phyloP scores from a whole-genome alignment of 106 monocot genomes.

The Apostasia ramifera region DNA sequence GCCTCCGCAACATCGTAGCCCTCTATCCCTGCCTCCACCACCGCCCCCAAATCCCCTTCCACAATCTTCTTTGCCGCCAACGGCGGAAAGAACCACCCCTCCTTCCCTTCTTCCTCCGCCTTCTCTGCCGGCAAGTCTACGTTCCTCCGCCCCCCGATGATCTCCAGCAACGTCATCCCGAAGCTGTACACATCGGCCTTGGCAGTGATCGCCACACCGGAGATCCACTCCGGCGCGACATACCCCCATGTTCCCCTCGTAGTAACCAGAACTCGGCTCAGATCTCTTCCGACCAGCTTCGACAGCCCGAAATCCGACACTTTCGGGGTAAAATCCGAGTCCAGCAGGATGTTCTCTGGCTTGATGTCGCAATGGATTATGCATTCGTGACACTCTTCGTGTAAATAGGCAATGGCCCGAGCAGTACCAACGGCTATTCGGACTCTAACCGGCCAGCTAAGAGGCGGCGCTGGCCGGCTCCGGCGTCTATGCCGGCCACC shows the following conservation, averaged over 20 bases:
- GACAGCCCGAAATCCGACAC: slow-evolving; percentile 61
- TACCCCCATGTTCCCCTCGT: slow-evolving; percentile 60
- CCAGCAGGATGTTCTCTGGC: slow-evolving; percentile 63
- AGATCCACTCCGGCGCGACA: slow-evolving; percentile 70
- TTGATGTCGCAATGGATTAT: slow-evolving; percentile 69
- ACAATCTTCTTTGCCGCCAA: slow-evolving; percentile 40
- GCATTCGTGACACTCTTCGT: slow-evolving; percentile 54
- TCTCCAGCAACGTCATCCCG: slow-evolving; percentile 61
- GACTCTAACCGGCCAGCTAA: slow-evolving; percentile 33
- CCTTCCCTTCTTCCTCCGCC: slow-evolving; percentile 4
- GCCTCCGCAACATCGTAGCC: slow-evolving; percentile 19
- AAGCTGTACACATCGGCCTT: slow-evolving; percentile 73
- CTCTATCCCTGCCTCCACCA: slow-evolving; percentile 29
- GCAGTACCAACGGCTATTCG: slow-evolving; percentile 39
- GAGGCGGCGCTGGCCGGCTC: background rate
- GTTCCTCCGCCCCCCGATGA: slow-evolving; percentile 44
- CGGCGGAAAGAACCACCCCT: slow-evolving; percentile 39
- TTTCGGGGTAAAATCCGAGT: slow-evolving; percentile 22
- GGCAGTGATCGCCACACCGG: slow-evolving; percentile 40
- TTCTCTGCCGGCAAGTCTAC: slow-evolving; percentile 10
- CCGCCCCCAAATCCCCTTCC: slow-evolving; percentile 25
- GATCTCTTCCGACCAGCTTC: slow-evolving; percentile 47
- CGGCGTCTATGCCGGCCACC: background rate
- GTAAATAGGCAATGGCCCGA: slow-evolving; percentile 43
- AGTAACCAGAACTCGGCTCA: slow-evolving; percentile 37